Percentiles rank a stretch among this genome's conserved stretches.
These are phyloP conservation scores for Osmanthus fragrans DNA, from an alignment of 257 asterid species.

Conservation along the genomic window DNA sequence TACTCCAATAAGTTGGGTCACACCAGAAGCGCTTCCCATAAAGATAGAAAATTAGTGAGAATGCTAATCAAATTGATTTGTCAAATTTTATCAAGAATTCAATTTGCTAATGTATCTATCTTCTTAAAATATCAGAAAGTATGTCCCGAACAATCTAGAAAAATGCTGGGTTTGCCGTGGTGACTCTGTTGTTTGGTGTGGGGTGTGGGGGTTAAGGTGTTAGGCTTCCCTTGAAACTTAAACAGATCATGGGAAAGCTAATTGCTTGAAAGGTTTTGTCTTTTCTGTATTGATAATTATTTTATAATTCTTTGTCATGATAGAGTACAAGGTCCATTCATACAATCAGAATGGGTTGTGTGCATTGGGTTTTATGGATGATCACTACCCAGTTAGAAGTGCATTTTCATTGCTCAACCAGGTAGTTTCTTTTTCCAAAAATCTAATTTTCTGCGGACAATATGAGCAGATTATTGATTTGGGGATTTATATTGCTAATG, in stretches of 20 bases:
- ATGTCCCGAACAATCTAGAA: neutral
- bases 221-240: neutral
- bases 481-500: neutral
- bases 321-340: constrained; percentile 88
- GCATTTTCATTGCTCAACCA: constrained; percentile 87
- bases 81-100: neutral
- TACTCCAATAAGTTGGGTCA: neutral
- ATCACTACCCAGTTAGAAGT: constrained; percentile 89
- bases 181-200: neutral
- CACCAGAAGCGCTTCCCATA: neutral
- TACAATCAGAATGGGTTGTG: constrained; percentile 79
- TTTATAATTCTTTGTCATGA: neutral
- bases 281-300: constrained; percentile 9
- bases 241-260: neutral
- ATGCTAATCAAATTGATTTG: neutral
- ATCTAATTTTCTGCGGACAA: neutral
- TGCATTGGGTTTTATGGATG: constrained; percentile 90
- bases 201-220: neutral
- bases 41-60: no score
- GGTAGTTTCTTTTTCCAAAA: constrained; percentile 36
- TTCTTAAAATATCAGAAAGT: neutral
- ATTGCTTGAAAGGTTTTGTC: neutral
- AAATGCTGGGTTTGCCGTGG: neutral
- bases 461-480: neutral
- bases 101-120: neutral